These are phyloP conservation scores for Chlamydomonas sp. DNA, from an alignment of 139 green algal genomes.

Conservation along the genomic window DNA sequence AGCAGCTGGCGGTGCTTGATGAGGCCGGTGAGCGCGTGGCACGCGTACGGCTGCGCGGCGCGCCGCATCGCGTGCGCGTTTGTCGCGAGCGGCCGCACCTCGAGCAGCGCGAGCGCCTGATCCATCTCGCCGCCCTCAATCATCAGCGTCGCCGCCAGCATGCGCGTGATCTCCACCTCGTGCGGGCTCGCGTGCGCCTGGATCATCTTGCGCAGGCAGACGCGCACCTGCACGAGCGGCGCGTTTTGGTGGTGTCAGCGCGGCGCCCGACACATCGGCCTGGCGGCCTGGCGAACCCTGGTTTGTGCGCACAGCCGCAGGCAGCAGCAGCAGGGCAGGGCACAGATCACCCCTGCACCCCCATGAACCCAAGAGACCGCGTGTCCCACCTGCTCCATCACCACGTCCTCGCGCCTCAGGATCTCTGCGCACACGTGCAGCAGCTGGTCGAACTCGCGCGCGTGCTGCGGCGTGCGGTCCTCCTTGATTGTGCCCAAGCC, in stretches of 20 bases:
- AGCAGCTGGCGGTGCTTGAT: constrained; percentile 11
- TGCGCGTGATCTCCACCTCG: neutral
- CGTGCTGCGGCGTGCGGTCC: neutral
- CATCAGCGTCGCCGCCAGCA: neutral
- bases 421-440: neutral
- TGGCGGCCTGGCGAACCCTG: no score
- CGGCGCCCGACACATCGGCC: no score
- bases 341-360: neutral
- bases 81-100: neutral
- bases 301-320: no score
- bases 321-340: no score
- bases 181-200: neutral
- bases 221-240: neutral
- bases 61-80: neutral
- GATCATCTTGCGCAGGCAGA: constrained; percentile 1
- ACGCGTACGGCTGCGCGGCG: neutral
- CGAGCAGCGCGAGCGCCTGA: neutral
- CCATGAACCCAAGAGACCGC: neutral
- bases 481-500: neutral
- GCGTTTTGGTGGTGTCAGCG: no score
- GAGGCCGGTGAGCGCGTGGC: neutral
- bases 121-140: constrained; percentile 5
- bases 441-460: neutral
- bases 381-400: neutral
- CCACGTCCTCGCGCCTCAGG: neutral